phyloP scores from a whole-genome alignment of 2,329 filamentous ascomycete species.

The Leptographium lundbergii region DNA sequence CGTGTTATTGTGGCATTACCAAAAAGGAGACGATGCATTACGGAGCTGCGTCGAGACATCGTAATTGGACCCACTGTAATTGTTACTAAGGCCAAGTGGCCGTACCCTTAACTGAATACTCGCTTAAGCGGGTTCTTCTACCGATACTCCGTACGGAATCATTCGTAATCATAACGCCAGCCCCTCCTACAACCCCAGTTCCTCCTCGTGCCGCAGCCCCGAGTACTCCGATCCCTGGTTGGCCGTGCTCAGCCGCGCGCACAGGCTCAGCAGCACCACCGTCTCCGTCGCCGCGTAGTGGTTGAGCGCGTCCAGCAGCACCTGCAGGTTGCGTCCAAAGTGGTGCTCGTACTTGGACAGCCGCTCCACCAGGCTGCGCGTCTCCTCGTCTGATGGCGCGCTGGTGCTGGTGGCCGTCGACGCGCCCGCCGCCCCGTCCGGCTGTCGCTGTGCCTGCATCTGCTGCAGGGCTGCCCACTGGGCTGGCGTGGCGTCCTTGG shows the following conservation, averaged over 20 bases:
- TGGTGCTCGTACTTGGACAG: conserved; percentile 87
- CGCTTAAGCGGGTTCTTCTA: not conserved
- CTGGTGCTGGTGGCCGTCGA: conserved; percentile 17
- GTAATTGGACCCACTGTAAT: not conserved
- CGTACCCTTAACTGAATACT: not conserved
- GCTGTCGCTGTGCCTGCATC: conserved; percentile 25
- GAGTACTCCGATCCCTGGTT: conserved; percentile 62
- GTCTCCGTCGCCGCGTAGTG: conserved; percentile 97
- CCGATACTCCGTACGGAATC: too few species aligned
- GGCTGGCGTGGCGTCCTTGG: conserved; percentile 44
- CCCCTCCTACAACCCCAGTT: not conserved
- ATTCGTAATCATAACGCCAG: not conserved
- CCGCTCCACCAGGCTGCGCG: conserved; percentile 57
- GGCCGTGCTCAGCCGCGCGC: conserved; percentile 68
- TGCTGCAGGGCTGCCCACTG: conserved; percentile 48
- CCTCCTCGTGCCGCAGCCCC: conserved; percentile 44
- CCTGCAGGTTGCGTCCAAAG: conserved; percentile 84
- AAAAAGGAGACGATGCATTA: not conserved
- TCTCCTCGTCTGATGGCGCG: conserved; percentile 20
- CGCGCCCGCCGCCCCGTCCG: conserved; percentile 18
- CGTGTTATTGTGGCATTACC: not conserved
- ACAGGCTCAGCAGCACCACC: conserved; percentile 80
- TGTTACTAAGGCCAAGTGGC: too few species aligned
- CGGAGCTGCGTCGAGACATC: not conserved
- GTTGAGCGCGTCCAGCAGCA: conserved; percentile 86